Evolutionary conservation across 2,329 filamentous ascomycete genomes (phyloP), one percentile per base, ranked within the genome.

Genomic region (Nemania sp.): DNA sequence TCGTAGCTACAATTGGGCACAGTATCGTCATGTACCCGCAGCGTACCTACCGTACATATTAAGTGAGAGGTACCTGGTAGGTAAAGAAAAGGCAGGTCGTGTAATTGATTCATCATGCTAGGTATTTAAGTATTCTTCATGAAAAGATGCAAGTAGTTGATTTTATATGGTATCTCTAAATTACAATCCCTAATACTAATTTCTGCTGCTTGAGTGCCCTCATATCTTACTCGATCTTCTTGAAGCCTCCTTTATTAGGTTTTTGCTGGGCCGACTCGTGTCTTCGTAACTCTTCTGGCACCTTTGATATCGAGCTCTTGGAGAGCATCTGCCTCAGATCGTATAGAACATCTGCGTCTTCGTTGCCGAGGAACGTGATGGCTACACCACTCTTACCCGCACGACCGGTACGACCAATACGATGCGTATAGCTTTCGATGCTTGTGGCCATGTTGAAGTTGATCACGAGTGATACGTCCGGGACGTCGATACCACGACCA

Each of bases 371-470:
- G 81, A 99, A 99, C 0, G 95, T 99, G 65, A 99, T 95, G 2
- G 95, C 91, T 52, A 97, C 88, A 88, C 95, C 95, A 68, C 86
- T 93, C 85, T 98, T 98, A 64, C 95, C 95, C 2, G 95, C 95
- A 87, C 95, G 90, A 82, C 95, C 95, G 1, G 95, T 99, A 79
- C 95, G 90, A 76, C 95, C 95, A 71, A 99, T 90, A 79, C 95
- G 89, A 81, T 99, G 95, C 2, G 94, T 98, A 75, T 99, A 99
- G 72, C 87, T 90, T 79, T 99, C 95, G 68, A 99, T 98, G 68
- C 83, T 92, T 12, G 80, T 87, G 0, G 95, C 90, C 95, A 99
- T 98, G 82, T 98, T 99, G 85, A 98, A 99, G 80, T 99, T 99
- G 74, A 99, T 84, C 59, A 99, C 95, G 62, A 99, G 84, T 64